Conservation (phyloP, 176 grass and related monocot species). For the Eremochloa ophiuroides region DNA sequence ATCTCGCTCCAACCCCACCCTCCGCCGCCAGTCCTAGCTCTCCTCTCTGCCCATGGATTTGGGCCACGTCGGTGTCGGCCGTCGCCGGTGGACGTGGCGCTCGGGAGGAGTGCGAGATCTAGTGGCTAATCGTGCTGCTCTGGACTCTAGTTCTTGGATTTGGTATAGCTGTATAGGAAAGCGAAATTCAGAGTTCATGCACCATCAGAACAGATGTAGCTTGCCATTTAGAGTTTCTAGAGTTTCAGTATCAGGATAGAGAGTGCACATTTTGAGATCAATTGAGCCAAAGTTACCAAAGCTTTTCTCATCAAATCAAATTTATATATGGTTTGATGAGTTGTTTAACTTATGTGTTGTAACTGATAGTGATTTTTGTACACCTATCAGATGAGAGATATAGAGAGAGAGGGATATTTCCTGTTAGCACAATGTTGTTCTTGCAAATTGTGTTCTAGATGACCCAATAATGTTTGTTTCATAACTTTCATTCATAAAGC, state of each 20-base stretch:
- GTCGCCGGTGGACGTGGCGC: too few species aligned
- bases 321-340: neutral
- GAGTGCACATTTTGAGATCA: slow-evolving; percentile 11
- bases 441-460: too few species aligned
- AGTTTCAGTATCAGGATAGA: neutral
- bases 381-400: neutral
- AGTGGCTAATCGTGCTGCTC: neutral
- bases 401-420: neutral
- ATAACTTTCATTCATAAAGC: too few species aligned
- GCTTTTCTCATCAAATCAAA: neutral
- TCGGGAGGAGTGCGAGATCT: slow-evolving; percentile 12
- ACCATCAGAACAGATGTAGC: neutral
- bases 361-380: neutral
- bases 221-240: neutral
- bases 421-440: neutral
- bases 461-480: too few species aligned
- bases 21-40: too few species aligned
- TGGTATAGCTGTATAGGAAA: slow-evolving; percentile 14
- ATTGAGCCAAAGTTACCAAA: neutral
- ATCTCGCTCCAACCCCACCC: too few species aligned
- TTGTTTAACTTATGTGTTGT: neutral
- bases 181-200: neutral
- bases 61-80: too few species aligned
- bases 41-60: too few species aligned
- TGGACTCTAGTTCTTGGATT: neutral